These are phyloP conservation scores for Coniferiporia sulphurascens DNA, from an alignment of 1,284 basidiomycete species.

Conservation along the genomic window DNA sequence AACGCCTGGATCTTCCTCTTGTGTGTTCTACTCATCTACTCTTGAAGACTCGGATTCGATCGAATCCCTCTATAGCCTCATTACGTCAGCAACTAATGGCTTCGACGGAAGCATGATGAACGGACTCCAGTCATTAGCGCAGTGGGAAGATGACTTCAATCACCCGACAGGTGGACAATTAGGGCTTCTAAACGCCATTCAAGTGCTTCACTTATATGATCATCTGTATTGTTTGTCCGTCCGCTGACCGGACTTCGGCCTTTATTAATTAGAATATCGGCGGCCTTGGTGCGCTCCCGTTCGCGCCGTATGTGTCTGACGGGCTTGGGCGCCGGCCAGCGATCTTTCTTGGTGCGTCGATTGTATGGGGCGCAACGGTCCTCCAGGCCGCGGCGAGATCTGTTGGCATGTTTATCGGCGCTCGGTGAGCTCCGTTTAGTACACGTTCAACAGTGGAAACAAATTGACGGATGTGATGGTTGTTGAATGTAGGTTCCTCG, in stretches of 20 bases:
- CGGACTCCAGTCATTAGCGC: slow-evolving; percentile 22
- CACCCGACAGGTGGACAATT: slow-evolving; percentile 28
- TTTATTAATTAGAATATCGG: slow-evolving; percentile 37
- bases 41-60: not conserved
- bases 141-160: slow-evolving; percentile 33
- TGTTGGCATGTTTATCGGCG: slow-evolving; percentile 77
- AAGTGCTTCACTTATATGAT: slow-evolving; percentile 30
- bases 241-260: not conserved
- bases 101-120: slow-evolving; percentile 29
- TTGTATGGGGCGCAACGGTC: slow-evolving; percentile 63
- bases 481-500: slow-evolving; percentile 47
- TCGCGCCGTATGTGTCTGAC: slow-evolving; percentile 67
- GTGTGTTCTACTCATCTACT: slow-evolving; percentile 22
- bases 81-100: slow-evolving; percentile 26
- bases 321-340: slow-evolving; percentile 59
- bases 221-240: not conserved
- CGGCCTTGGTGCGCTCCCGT: slow-evolving; percentile 56
- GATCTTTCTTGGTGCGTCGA: slow-evolving; percentile 53
- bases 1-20: slow-evolving; percentile 21
- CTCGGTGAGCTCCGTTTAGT: slow-evolving; percentile 41
- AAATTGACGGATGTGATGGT: not conserved
- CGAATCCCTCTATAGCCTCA: slow-evolving; percentile 9
- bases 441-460: not conserved
- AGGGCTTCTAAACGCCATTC: slow-evolving; percentile 25
- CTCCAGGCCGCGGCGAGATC: slow-evolving; percentile 67